These are phyloP conservation scores for Craterostigma plantagineum DNA, from an alignment of 257 asterid species.

Conservation along the genomic window DNA sequence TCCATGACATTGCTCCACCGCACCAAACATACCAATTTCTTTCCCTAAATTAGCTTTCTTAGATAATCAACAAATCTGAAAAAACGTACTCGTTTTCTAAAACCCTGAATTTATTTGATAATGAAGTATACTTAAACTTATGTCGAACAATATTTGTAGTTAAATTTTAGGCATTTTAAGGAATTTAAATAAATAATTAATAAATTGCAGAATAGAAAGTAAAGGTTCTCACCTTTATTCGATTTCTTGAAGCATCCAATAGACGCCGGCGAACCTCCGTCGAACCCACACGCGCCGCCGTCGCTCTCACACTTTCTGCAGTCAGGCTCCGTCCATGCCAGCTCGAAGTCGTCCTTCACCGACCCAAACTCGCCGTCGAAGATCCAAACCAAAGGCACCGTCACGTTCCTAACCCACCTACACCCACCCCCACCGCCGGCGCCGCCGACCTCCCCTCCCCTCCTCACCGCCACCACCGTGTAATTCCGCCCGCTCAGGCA, in stretches of 20 bases:
- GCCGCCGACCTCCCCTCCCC: constrained; percentile 4
- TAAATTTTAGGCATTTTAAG: too few species aligned
- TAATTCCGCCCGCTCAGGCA: constrained; percentile 29
- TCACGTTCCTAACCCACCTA: constrained; percentile 14
- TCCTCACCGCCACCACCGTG: constrained; percentile 22
- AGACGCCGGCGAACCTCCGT: constrained; percentile 7
- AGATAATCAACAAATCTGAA: too few species aligned
- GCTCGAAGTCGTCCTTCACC: constrained; percentile 26
- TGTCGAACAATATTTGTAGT: too few species aligned
- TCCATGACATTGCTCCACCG: too few species aligned
- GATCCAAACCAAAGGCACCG: constrained; percentile 22
- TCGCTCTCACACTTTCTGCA: constrained; percentile 29
- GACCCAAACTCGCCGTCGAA: constrained; percentile 20
- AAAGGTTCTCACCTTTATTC: constrained; percentile 18
- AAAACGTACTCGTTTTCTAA: too few species aligned
- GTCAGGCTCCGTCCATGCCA: constrained; percentile 30
- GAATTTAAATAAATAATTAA: neutral
- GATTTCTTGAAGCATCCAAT: constrained; percentile 26
- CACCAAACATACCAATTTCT: neutral
- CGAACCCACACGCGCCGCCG: constrained; percentile 33
- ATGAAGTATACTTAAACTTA: too few species aligned
- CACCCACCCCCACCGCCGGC: constrained; percentile 21
- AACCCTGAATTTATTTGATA: too few species aligned
- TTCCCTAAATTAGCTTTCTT: too few species aligned
- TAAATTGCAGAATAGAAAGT: neutral